These are phyloP conservation scores for Poa annua DNA, from an alignment of 176 grass and related monocot genomes.

Conservation along the genomic window DNA sequence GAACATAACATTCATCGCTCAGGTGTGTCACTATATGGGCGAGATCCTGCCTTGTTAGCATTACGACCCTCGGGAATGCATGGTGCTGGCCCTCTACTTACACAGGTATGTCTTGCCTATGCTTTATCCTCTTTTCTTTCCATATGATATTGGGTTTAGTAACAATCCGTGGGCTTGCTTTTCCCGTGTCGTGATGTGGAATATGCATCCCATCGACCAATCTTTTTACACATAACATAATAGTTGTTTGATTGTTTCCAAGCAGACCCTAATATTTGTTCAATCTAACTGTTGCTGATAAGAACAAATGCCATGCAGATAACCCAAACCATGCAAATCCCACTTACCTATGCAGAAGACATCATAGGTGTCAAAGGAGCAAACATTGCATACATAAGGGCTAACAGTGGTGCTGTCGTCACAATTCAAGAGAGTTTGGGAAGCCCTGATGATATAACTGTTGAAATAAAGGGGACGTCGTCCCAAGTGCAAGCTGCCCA, in stretches of 20 bases:
- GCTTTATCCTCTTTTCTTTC: conserved; percentile 40
- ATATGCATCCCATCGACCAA: conserved; percentile 24
- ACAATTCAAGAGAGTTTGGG: conserved; percentile 89
- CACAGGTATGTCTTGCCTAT: conserved; percentile 58
- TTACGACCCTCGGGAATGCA: conserved; percentile 67
- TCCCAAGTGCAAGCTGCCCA: conserved; percentile 92
- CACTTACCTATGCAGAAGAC: conserved; percentile 93
- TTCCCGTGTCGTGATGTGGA: background rate
- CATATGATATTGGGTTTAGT: conserved; percentile 10
- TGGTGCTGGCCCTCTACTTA: conserved; percentile 65
- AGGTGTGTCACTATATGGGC: conserved; percentile 82
- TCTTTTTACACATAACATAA: background rate
- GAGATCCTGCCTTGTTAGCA: conserved; percentile 78
- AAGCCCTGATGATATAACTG: conserved; percentile 89
- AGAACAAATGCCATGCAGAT: conserved; percentile 54
- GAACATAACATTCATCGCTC: conserved; percentile 69
- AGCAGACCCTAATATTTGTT: conserved; percentile 4
- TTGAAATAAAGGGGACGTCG: conserved; percentile 95
- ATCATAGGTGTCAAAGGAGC: conserved; percentile 92
- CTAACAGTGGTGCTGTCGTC: conserved; percentile 79
- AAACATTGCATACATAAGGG: conserved; percentile 92
- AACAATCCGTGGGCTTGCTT: background rate
- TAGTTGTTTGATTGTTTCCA: background rate
- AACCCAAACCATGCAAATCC: conserved; percentile 99
- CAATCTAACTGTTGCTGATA: conserved; percentile 37